phyloP scores from a whole-genome alignment of 441 rosid genomes.

The Bocquillonia castaneifolia region DNA sequence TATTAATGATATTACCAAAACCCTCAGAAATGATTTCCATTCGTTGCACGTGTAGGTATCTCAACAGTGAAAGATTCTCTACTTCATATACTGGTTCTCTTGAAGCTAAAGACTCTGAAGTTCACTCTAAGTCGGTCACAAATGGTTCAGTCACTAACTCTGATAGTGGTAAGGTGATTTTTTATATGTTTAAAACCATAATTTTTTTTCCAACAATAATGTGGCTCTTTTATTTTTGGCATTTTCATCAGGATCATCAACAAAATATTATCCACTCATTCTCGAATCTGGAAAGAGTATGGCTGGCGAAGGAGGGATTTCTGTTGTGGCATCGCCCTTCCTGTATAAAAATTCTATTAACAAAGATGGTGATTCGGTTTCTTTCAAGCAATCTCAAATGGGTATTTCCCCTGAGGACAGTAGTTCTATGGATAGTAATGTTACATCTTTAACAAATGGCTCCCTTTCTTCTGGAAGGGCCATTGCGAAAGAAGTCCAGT shows the following conservation, averaged over 20 bases:
- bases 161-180: slow-evolving; percentile 39
- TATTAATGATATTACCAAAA: neutral
- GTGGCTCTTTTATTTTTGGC: slow-evolving; percentile 18
- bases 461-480: slow-evolving; percentile 46
- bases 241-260: slow-evolving; percentile 41
- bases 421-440: slow-evolving; percentile 32
- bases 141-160: slow-evolving; percentile 36
- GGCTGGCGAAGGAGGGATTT: slow-evolving; percentile 32
- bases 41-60: slow-evolving; percentile 29
- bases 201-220: neutral
- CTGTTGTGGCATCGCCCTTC: slow-evolving; percentile 33
- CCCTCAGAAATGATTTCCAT: slow-evolving; percentile 1
- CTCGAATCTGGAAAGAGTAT: slow-evolving; percentile 32
- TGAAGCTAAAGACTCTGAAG: slow-evolving; percentile 40
- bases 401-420: slow-evolving; percentile 37
- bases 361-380: slow-evolving; percentile 30
- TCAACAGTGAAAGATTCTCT: slow-evolving; percentile 26
- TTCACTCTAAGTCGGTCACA: slow-evolving; percentile 39
- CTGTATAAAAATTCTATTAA: slow-evolving; percentile 29
- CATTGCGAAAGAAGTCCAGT: slow-evolving; percentile 38
- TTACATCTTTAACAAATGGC: slow-evolving; percentile 39
- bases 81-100: slow-evolving; percentile 27
- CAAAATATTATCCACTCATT: slow-evolving; percentile 38
- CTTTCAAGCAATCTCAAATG: slow-evolving; percentile 39
- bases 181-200: neutral